Base-by-base conservation (phyloP, 768 basidiomycete genomes). In the Mycena crocata region DNA sequence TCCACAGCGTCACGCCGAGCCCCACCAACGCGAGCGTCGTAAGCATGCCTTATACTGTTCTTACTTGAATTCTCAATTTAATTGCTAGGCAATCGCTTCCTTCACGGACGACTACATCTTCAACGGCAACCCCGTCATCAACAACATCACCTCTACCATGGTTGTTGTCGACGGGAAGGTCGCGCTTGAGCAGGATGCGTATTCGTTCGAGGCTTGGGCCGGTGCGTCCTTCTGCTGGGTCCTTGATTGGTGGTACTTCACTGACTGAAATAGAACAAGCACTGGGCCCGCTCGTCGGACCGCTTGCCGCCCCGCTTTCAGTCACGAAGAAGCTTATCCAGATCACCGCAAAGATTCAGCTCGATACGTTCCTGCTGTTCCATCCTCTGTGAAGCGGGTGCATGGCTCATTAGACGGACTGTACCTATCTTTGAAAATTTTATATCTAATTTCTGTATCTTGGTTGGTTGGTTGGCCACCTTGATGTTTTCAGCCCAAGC, bases 101-200 rank as follows among this genome's bases (percentile, higher is more conserved):
- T 63, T 63, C 62, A 63, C 62, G 0, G 54, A 63, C 32, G 46
- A 63, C 54, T 63, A 63, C 44, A 17, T 37, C 24, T 63, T 56
- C 52, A 63, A 56, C 54, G 54, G 62, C 42, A 56, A 55, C 44
- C 52, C 55, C 17, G 45, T 46, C 54, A 63, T 63, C 46, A 63
- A 56, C 52, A 63, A 56, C 35, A 63, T 63, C 45, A 63, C 62
- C 45, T 55, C 62, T 35, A 63, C 52, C 14, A 55, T 63, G 44
- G 21, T 12, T n/a, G 37, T 63, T 0, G 15, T 28, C 2, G 62
- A 30, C 17, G 62, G 62, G 8, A 55, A 63, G 17, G 26, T 63
- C n/a, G 42, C 37, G 0, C 45, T 23, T 19, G 62, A 63, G 44
- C 45, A 48, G 30, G 62, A 63, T 15, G 26, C 52, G 26, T 63